Conservation (phyloP, 306 rosid species). For the Citrullus mucosospermus region DNA sequence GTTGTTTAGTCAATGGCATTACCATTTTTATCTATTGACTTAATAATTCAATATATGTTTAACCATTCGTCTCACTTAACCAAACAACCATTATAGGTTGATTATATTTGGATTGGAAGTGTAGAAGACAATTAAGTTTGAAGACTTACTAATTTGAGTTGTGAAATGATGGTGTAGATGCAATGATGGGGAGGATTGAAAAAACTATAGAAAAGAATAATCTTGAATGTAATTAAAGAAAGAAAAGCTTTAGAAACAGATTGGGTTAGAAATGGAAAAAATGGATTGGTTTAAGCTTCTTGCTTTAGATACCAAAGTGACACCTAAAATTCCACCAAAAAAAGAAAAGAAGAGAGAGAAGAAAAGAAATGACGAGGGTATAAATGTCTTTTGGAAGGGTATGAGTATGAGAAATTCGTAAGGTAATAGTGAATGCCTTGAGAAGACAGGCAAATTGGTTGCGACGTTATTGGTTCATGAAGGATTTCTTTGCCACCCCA, state of each 20-base stretch:
- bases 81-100: no score
- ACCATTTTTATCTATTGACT: no score
- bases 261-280: neutral
- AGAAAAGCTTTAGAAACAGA: neutral
- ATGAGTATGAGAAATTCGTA: neutral
- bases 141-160: neutral
- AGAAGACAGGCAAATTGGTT: conserved; percentile 16
- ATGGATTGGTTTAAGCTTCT: neutral
- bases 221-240: neutral
- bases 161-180: neutral
- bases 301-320: neutral
- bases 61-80: no score
- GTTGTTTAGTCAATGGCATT: no score
- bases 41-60: no score
- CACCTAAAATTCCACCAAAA: conserved; percentile 1
- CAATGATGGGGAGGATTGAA: neutral
- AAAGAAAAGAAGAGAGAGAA: no score
- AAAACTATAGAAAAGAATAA: neutral
- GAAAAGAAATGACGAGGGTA: neutral
- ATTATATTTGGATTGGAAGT: neutral
- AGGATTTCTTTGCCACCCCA: neutral
- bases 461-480: conserved; percentile 18
- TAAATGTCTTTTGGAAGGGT: neutral
- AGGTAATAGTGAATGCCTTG: conserved; percentile 16
- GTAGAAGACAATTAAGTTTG: neutral